Base-by-base conservation (phyloP, 345 rosid species). In the Pistacia atlantica region DNA sequence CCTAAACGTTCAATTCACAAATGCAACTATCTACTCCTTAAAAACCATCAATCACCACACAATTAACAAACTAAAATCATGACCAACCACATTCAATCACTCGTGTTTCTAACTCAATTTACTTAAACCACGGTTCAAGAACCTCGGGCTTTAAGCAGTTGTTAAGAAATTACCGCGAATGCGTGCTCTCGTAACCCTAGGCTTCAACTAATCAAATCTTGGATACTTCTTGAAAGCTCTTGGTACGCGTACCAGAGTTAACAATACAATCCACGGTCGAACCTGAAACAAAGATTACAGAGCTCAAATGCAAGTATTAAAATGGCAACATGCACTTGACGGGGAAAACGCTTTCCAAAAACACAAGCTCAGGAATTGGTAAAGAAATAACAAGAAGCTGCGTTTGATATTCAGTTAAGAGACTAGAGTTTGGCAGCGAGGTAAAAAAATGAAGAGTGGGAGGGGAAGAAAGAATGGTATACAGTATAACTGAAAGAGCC, bases 401-500 rank as follows among this genome's bases (percentile, higher is more conserved):
- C 18, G 49, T 56, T 58, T 12, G 35, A 14, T 42, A 13, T 38
- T 35, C 64, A 58, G 14, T 45, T 31, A 54, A 42, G 37, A 58
- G 65, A 71, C 16, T 20, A 10, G 46, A 1, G 46, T 42, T 58
- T 72, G 20, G 65, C 5, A 37, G 37, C 38, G 31, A 25, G 52
- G 51, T 14, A 33, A 9, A 8, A 8, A 55, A 14, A 16, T 9
- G 14, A 38, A 0, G 0, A 11, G 1, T 65, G 20, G 55, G 0
- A 56, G 16, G 73, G 22, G 31, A 8, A 16, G 38, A 4, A 8
- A 11, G 70, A 8, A 11, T 18, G 20, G 18, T 16, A n/a, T 54
- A 3, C 63, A 31, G 61, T 55, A 69, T 56, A 54, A 54, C 73
- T 0, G 74, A 56, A 71, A 7, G 63, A n/a, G 52, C 58, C 69